Evolutionary conservation across 129 eudicot species (phyloP).

Genomic region (Artemisia annua): DNA sequence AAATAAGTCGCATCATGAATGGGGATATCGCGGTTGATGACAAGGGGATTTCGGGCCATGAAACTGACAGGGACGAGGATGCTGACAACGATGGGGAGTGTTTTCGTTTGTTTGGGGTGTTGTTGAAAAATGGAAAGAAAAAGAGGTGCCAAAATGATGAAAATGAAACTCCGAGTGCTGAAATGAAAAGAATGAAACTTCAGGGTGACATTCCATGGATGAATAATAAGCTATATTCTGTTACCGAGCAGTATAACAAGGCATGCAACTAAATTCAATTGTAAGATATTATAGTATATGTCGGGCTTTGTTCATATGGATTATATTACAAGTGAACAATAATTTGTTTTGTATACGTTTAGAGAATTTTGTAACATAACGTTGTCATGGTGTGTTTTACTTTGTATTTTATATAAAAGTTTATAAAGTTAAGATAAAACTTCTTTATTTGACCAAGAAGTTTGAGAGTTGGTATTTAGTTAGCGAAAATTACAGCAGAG

Average conservation of each 20-base stretch:
- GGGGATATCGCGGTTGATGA: conserved; percentile 34
- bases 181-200: conserved; percentile 43
- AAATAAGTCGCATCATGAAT: conserved; percentile 46
- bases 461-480: too few species aligned
- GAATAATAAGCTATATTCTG: conserved; percentile 32
- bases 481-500: too few species aligned
- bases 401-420: too few species aligned
- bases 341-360: too few species aligned
- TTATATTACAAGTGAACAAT: too few species aligned
- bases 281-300: conserved; percentile 4
- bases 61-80: conserved; percentile 10
- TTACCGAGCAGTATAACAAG: conserved; percentile 42
- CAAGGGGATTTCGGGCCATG: neutral
- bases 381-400: too few species aligned
- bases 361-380: too few species aligned
- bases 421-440: too few species aligned
- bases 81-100: conserved; percentile 35
- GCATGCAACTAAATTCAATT: conserved; percentile 41
- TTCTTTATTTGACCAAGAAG: too few species aligned
- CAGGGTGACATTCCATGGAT: conserved; percentile 41
- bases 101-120: conserved; percentile 72
- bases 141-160: conserved; percentile 50
- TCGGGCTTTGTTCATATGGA: conserved; percentile 1
- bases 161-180: conserved; percentile 27
- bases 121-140: conserved; percentile 53